Evolutionary conservation across 371 early-diverging fungal genomes (phyloP), one percentile per base, ranked within the genome.

Genomic region (Dichotomocladium elegans): DNA sequence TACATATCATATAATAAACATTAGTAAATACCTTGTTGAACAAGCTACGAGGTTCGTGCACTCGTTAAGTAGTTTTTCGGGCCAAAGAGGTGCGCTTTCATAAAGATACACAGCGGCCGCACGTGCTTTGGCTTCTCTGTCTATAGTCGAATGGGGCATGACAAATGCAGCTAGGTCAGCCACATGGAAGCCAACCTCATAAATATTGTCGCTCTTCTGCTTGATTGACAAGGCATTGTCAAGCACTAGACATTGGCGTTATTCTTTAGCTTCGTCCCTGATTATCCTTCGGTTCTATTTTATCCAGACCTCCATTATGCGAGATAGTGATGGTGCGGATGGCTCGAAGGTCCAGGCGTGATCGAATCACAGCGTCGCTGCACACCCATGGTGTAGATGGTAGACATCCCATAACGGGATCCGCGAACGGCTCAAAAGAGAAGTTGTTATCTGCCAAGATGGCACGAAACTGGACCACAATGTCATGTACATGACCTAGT

Each of bases 161-260:
- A 99, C 92, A 80, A 98, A 99, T 59, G 94, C 87, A 4, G 94
- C 87, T 4, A 99, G 93, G 69, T 99, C 99, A 46, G 99, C 96
- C 62, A 99, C 98, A 68, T 99, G 98, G 10, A 95, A 91, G 7
- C 94, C 97, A 19, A 98, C 84, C 64, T 92, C 86, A 58, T 70
- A 88, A 5, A 66, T 83, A 14, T 81, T 85, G 29, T 85, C 79
- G 4, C 75, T 75, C 14, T 82, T 68, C 28, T 66, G 59, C 24
- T 72, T 63, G 47, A 83, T 74, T 10, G 90, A 89, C 22, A 98
- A 68, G 1, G 98, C 97, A 73, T 97, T 97, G 63, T 99, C 99
- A 34, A 96, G 78, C 17, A 51, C 57, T 51, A 35, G n/a, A 37
- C n/a, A n/a, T n/a, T n/a, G n/a, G n/a, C n/a, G n/a, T n/a, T n/a